These are phyloP conservation scores for Suhomyces atakaporum DNA, from an alignment of 1,139 yeast species.

Conservation along the genomic window DNA sequence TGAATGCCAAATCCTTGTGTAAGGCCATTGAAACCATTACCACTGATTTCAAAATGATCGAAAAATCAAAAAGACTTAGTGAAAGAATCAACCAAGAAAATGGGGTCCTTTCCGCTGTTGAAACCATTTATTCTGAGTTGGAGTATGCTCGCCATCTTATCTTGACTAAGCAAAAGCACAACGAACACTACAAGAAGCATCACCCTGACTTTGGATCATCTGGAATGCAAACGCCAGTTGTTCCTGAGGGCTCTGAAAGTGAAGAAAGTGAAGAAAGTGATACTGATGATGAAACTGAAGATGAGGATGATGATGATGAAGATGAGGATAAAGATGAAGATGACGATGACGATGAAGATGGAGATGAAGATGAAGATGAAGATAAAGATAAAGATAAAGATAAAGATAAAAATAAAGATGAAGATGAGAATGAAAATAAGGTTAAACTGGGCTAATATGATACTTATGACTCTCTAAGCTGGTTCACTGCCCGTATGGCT, in stretches of 20 bases:
- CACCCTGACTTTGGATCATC: slow-evolving; percentile 24
- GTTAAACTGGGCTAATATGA: not conserved
- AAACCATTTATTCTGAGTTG: slow-evolving; percentile 71
- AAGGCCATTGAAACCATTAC: slow-evolving; percentile 72
- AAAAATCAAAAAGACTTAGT: slow-evolving; percentile 65
- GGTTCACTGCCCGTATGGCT: no score
- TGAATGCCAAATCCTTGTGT: slow-evolving; percentile 62
- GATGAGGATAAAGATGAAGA: slow-evolving; percentile 10
- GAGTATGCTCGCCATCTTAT: slow-evolving; percentile 69
- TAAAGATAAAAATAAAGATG: not conserved
- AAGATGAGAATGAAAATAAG: no score
- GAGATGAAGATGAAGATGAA: not conserved
- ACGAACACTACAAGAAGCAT: slow-evolving; percentile 24
- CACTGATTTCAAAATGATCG: slow-evolving; percentile 63
- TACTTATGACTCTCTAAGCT: no score
- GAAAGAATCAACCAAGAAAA: slow-evolving; percentile 63
- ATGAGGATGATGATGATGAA: slow-evolving; percentile 7
- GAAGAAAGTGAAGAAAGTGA: slow-evolving; percentile 17
- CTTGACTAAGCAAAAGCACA: slow-evolving; percentile 29
- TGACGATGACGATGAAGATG: slow-evolving; percentile 6
- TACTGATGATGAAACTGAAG: slow-evolving; percentile 9
- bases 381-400: not conserved
- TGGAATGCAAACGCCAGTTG: slow-evolving; percentile 33
- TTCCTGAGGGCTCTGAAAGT: slow-evolving; percentile 21
- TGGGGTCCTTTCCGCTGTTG: slow-evolving; percentile 80